phyloP scores from a whole-genome alignment of 1,284 basidiomycete genomes.

The Moesziomyces sp. region DNA sequence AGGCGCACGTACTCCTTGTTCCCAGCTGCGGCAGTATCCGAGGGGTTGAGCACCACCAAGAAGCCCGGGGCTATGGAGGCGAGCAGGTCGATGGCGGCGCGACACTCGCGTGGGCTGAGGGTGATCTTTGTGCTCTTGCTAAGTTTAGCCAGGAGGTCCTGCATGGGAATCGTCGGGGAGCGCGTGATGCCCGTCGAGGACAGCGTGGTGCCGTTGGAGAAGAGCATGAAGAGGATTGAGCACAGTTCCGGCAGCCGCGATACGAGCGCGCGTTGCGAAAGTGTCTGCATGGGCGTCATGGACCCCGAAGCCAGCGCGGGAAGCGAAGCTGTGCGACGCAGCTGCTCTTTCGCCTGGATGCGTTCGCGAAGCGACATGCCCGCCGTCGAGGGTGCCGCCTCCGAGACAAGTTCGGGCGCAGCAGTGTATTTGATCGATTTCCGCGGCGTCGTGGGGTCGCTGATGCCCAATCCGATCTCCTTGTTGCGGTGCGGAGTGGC shows the following conservation, averaged over 20 bases:
- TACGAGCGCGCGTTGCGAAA: constrained; percentile 43
- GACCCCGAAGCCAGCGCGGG: constrained; percentile 11
- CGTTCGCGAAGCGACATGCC: constrained; percentile 42
- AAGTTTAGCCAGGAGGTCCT: constrained; percentile 40
- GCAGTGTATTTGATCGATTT: constrained; percentile 19
- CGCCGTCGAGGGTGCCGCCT: constrained; percentile 3
- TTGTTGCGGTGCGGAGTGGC: constrained; percentile 35
- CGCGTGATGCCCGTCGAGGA: constrained; percentile 23
- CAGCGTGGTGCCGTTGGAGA: constrained; percentile 42
- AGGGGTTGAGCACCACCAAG: constrained; percentile 29
- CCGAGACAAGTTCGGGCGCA: not conserved
- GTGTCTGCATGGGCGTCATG: constrained; percentile 27
- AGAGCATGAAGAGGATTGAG: constrained; percentile 56
- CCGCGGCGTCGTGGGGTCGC: constrained; percentile 7
- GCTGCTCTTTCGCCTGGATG: constrained; percentile 51
- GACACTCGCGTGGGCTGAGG: constrained; percentile 46
- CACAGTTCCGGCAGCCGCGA: constrained; percentile 50
- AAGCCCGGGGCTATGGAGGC: constrained; percentile 48
- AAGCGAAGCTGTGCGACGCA: constrained; percentile 34
- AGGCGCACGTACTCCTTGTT: constrained; percentile 35
- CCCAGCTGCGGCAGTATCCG: not conserved
- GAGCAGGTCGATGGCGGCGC: constrained; percentile 35
- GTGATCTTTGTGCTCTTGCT: constrained; percentile 44
- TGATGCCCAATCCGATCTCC: constrained; percentile 2
- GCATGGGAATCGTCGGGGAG: constrained; percentile 39